Conservation (phyloP, 177 flowering plant species). For the Tripterygium wilfordii region DNA sequence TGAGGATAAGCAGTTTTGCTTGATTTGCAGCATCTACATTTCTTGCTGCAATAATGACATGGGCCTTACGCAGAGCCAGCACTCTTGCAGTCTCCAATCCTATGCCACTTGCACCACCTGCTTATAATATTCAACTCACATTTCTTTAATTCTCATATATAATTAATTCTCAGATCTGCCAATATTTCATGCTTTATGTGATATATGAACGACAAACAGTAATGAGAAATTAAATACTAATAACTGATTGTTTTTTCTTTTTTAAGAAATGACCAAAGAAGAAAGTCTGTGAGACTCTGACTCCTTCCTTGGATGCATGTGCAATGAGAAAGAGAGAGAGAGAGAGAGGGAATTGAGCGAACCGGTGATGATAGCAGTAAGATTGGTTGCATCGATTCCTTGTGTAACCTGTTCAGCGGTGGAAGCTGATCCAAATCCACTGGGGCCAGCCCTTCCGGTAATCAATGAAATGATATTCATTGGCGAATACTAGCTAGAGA, state of each 20-base stretch:
- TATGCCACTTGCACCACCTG: conserved; percentile 96
- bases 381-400: conserved; percentile 59
- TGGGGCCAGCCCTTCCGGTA: conserved; percentile 72
- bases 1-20: conserved; percentile 58
- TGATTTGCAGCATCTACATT: conserved; percentile 73
- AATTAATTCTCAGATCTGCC: not conserved
- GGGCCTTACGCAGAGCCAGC: conserved; percentile 69
- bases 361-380: conserved; percentile 87
- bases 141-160: not conserved
- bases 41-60: conserved; percentile 81
- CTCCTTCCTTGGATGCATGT: not conserved
- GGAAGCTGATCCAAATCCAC: conserved; percentile 90
- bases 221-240: no score
- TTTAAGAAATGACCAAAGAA: not conserved
- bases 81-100: conserved; percentile 92
- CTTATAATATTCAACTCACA: no score
- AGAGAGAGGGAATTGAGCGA: not conserved
- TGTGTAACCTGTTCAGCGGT: conserved; percentile 82
- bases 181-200: no score
- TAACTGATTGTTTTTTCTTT: no score
- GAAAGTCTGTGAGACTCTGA: not conserved
- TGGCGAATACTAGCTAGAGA: not conserved
- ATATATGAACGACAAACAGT: no score
- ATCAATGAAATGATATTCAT: conserved; percentile 52
- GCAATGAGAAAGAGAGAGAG: not conserved